Conservation (phyloP, 1,139 yeast genomes). For the Torulaspora pretoriensis region DNA sequence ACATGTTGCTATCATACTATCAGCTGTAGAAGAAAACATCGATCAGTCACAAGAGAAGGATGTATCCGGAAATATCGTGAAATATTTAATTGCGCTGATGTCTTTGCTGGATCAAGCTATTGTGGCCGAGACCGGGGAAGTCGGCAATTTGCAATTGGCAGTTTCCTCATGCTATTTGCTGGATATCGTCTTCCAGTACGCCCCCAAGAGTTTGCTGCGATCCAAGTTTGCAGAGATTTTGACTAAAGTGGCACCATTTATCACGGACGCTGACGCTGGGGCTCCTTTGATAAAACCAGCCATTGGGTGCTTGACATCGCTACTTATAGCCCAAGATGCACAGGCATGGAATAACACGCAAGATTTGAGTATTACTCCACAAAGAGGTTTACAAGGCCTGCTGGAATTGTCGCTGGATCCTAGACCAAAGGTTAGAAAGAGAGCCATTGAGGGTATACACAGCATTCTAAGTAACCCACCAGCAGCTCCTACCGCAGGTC, state of each 20-base stretch:
- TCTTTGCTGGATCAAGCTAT: slow-evolving; percentile 77
- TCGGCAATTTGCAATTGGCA: slow-evolving; percentile 60
- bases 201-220: slow-evolving; percentile 64
- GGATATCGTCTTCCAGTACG: slow-evolving; percentile 72
- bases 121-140: slow-evolving; percentile 46
- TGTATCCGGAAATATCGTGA: slow-evolving; percentile 56
- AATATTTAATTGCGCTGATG: slow-evolving; percentile 80
- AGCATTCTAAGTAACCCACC: slow-evolving; percentile 66
- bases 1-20: slow-evolving; percentile 66
- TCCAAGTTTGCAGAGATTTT: slow-evolving; percentile 74
- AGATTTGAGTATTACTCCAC: slow-evolving; percentile 60
- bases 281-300: slow-evolving; percentile 86
- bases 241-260: slow-evolving; percentile 73
- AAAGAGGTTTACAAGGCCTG: slow-evolving; percentile 76
- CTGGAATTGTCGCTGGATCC: slow-evolving; percentile 79
- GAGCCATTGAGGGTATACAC: slow-evolving; percentile 83
- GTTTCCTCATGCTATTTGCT: slow-evolving; percentile 75
- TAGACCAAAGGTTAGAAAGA: slow-evolving; percentile 92
- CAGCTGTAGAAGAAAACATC: slow-evolving; percentile 87
- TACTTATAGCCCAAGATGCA: slow-evolving; percentile 75
- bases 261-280: slow-evolving; percentile 64
- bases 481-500: slow-evolving; percentile 73
- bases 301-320: slow-evolving; percentile 76
- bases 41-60: slow-evolving; percentile 48
- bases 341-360: slow-evolving; percentile 63